Conservation (phyloP, 2,329 filamentous ascomycete genomes). For the Trichoderma aggressivum region DNA sequence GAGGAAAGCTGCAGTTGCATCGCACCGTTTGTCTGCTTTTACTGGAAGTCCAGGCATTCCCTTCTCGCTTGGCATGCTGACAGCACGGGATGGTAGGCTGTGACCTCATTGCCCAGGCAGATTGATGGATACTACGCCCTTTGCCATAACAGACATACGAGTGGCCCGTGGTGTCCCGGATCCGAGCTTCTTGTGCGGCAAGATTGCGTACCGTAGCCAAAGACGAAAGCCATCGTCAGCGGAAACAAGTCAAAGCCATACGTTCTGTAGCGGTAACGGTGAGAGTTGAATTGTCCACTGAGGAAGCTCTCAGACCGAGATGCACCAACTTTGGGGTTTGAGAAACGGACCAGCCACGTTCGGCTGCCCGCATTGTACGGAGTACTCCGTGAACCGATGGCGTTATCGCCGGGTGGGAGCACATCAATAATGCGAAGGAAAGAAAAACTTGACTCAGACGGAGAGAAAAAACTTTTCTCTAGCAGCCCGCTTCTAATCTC, state of each 20-base stretch:
- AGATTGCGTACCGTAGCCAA: background rate
- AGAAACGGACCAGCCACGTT: background rate
- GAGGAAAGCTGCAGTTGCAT: background rate
- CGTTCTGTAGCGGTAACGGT: background rate
- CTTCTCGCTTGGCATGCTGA: background rate
- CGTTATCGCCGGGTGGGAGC: constrained; percentile 10
- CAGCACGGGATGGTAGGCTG: background rate
- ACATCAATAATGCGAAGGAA: background rate
- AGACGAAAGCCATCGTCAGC: background rate
- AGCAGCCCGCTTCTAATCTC: background rate
- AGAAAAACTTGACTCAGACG: background rate
- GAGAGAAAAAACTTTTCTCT: constrained; percentile 5
- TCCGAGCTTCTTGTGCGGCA: background rate
- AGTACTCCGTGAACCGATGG: constrained; percentile 1
- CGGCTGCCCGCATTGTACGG: background rate
- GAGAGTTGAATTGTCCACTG: background rate
- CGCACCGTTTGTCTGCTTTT: background rate
- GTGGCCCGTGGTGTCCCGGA: background rate
- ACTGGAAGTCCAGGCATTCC: background rate
- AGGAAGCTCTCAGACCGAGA: background rate
- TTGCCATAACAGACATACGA: background rate
- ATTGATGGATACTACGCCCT: background rate
- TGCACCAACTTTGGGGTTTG: background rate
- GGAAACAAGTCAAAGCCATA: background rate
- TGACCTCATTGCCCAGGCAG: background rate